Evolutionary conservation across 305 asterid species (phyloP), one percentile per base, ranked within the genome.

Genomic region (Rubia peregrina): DNA sequence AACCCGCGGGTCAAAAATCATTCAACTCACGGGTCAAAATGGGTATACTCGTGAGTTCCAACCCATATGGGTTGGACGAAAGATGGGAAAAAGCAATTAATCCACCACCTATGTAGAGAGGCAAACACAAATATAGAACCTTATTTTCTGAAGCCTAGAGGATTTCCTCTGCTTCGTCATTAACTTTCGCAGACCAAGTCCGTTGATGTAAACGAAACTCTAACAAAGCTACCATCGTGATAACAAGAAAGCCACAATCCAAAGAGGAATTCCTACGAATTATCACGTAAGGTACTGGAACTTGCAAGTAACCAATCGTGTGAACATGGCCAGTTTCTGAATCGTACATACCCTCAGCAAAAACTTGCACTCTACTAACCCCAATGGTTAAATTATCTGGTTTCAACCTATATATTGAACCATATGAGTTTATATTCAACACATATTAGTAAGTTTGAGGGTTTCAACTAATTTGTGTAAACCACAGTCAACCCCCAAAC

Each of bases 201-300:
- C 85, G 71, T 71, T 92, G 98, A 71, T 90, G 90, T 57, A 90
- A 93, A 48, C 93, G 88, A 42, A 81, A 83, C 82, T 92, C 95
- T 69, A 92, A 79, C 71, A 90, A 92, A 73, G 90, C 98, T 73
- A 92, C 66, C 98, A 92, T 90, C 56, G 93, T 86, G 71, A 90
- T 87, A 41, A 90, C 84, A 62, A 81, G 80, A 81, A 90, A 68
- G 73, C 86, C 88, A 82, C 97, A 90, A 82, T 88, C 97, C 68
- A 81, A 51, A 12, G 84, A 82, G 36, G 71, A 67, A 66, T 84
- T 83, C 69, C 70, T 70, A 74, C 75, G 61, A 22, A 51, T 43
- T 78, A 71, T 76, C 67, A 36, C 74, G 56, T 68, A 72, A 76
- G 78, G 79, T 26, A 85, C 76, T 55, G 76, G 78, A n/a, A 81